These are phyloP conservation scores for Geotrichum klebahnii DNA, from an alignment of 1,139 yeast genomes.

Conservation along the genomic window DNA sequence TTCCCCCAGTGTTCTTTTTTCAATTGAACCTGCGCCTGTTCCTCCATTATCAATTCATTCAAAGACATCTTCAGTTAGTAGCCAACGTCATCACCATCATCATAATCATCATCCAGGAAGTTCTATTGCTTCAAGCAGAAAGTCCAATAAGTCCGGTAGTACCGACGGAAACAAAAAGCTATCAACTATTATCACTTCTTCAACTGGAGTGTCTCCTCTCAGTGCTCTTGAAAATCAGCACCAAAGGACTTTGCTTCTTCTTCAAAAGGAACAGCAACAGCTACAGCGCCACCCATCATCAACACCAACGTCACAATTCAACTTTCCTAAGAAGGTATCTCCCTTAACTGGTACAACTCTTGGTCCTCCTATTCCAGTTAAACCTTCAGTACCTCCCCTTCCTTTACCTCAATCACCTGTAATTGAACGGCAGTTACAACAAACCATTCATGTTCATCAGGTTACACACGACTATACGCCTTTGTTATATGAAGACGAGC, in stretches of 20 bases:
- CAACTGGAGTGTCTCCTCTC: conserved; percentile 1
- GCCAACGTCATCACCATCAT: neutral
- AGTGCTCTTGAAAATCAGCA: conserved; percentile 6
- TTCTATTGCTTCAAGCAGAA: neutral
- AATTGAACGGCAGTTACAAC: conserved; percentile 1
- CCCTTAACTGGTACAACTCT: no score
- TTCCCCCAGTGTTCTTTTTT: neutral
- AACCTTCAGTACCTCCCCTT: no score
- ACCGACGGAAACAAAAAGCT: neutral
- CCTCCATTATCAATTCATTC: neutral
- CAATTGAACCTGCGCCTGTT: neutral
- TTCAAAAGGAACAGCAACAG: conserved; percentile 4
- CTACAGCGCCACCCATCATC: conserved; percentile 5
- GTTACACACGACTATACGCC: conserved; percentile 35
- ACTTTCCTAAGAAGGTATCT: no score
- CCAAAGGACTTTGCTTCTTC: conserved; percentile 3
- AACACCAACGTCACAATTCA: neutral
- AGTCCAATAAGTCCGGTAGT: neutral
- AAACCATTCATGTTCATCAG: conserved; percentile 25
- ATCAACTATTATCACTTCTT: neutral
- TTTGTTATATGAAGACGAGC: conserved; percentile 38
- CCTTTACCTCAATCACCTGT: neutral
- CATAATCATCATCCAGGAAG: neutral
- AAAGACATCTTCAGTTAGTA: no score
- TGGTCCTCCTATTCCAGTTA: no score